Percentiles rank a stretch among this genome's conserved stretches.
These are phyloP conservation scores for Colletotrichum sp. DNA, from an alignment of 2,329 filamentous ascomycete species.

Conservation along the genomic window DNA sequence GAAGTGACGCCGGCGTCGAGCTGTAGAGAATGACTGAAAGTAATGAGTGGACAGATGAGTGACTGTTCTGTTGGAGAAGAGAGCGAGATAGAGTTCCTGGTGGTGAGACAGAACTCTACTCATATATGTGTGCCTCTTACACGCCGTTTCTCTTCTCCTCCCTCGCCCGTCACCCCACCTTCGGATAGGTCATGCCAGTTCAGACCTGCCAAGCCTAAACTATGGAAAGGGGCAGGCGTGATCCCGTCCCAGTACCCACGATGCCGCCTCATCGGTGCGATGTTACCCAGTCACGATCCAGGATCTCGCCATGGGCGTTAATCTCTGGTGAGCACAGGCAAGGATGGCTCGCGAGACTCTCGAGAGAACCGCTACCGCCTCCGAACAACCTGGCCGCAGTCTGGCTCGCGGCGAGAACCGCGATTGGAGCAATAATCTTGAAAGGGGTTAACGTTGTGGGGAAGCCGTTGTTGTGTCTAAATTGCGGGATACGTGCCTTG, in stretches of 20 bases:
- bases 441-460: slow-evolving; percentile 12
- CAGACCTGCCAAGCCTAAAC: slow-evolving; percentile 1
- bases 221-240: slow-evolving; percentile 7
- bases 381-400: neutral
- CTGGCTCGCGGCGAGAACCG: neutral
- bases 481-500: slow-evolving; percentile 20
- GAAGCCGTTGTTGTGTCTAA: slow-evolving; percentile 15
- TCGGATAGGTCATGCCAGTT: neutral
- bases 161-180: neutral
- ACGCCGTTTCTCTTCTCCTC: neutral
- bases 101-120: neutral
- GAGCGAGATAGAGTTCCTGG: neutral
- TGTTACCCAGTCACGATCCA: neutral
- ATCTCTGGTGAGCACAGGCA: slow-evolving; percentile 1
- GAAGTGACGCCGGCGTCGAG: slow-evolving; percentile 20
- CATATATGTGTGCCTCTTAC: slow-evolving; percentile 9
- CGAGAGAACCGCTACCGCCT: neutral
- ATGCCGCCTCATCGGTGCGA: slow-evolving; percentile 7
- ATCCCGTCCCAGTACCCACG: slow-evolving; percentile 3
- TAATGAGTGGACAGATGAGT: slow-evolving; percentile 20
- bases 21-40: slow-evolving; percentile 17
- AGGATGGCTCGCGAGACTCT: neutral
- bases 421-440: slow-evolving; percentile 15
- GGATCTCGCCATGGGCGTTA: neutral
- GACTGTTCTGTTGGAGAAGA: slow-evolving; percentile 15